These are phyloP conservation scores for Saccharomycopsis fermentans DNA, from an alignment of 805 yeast species.

Conservation along the genomic window DNA sequence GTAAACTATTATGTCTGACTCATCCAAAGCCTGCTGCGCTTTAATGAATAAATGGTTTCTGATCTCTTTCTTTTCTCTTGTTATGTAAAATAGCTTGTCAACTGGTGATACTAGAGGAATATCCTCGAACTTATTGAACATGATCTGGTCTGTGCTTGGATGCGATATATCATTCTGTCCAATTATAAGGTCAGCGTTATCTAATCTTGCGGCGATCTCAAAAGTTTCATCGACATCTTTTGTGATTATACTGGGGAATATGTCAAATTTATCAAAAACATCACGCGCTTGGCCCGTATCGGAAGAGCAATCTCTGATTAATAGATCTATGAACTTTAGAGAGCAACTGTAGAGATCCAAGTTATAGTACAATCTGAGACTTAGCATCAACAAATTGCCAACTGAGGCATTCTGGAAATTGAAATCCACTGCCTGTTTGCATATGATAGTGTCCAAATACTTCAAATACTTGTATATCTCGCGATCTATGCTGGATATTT, in stretches of 20 bases:
- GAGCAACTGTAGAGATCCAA: slow-evolving; percentile 9
- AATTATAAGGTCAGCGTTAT: slow-evolving; percentile 62
- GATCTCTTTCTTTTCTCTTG: slow-evolving; percentile 81
- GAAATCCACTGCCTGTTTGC: slow-evolving; percentile 49
- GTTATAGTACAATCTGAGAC: slow-evolving; percentile 66
- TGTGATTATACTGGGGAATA: slow-evolving; percentile 14
- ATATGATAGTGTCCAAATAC: slow-evolving; percentile 36
- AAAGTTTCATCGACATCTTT: slow-evolving; percentile 39
- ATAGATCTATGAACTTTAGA: slow-evolving; percentile 9
- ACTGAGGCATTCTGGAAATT: slow-evolving; percentile 69
- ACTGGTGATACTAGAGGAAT: slow-evolving; percentile 66
- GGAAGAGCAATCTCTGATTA: background rate
- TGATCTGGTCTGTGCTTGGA: slow-evolving; percentile 36
- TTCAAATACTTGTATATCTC: background rate
- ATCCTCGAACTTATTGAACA: slow-evolving; percentile 18
- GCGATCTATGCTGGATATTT: background rate
- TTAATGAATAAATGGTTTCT: slow-evolving; percentile 62
- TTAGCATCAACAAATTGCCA: slow-evolving; percentile 78
- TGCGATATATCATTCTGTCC: slow-evolving; percentile 95
- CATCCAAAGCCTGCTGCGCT: slow-evolving; percentile 28
- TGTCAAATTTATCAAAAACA: background rate
- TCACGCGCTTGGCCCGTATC: background rate
- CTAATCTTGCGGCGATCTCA: slow-evolving; percentile 69
- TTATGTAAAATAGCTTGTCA: slow-evolving; percentile 62
- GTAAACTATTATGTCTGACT: slow-evolving; percentile 50